Conservation (phyloP, 352 stramenopile genomes). For the Pythium oligandrum region DNA sequence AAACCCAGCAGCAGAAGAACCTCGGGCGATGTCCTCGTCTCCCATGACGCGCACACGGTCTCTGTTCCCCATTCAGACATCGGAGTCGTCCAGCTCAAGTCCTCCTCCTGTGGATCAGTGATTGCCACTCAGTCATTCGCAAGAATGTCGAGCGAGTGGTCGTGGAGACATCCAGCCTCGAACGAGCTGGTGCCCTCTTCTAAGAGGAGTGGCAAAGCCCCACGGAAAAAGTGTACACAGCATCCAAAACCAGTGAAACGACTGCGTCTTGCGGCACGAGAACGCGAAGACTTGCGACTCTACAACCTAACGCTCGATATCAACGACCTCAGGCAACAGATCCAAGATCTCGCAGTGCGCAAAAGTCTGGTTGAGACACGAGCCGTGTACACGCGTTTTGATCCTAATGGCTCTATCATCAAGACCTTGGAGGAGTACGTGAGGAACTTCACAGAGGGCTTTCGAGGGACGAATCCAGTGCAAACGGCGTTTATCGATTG, state of each 20-base stretch:
- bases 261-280: neutral
- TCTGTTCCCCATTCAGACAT: no score
- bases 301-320: conserved; percentile 18
- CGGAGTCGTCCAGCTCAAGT: no score
- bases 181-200: neutral
- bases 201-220: neutral
- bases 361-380: conserved; percentile 5
- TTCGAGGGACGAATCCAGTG: no score
- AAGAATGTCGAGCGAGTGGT: neutral
- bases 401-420: neutral
- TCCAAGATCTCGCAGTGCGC: conserved; percentile 2
- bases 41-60: no score
- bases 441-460: no score
- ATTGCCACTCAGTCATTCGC: no score
- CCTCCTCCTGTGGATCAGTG: no score
- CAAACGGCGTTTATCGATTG: no score
- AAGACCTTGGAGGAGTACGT: conserved; percentile 1
- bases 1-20: no score
- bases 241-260: no score
- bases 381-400: neutral
- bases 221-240: neutral
- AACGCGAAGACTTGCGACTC: conserved; percentile 1
- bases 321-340: conserved; percentile 12
- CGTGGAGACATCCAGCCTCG: neutral
- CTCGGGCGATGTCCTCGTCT: no score